These are phyloP conservation scores for Tetrastigma voinierianum DNA, from an alignment of 164 flowering plant genomes.

Conservation along the genomic window DNA sequence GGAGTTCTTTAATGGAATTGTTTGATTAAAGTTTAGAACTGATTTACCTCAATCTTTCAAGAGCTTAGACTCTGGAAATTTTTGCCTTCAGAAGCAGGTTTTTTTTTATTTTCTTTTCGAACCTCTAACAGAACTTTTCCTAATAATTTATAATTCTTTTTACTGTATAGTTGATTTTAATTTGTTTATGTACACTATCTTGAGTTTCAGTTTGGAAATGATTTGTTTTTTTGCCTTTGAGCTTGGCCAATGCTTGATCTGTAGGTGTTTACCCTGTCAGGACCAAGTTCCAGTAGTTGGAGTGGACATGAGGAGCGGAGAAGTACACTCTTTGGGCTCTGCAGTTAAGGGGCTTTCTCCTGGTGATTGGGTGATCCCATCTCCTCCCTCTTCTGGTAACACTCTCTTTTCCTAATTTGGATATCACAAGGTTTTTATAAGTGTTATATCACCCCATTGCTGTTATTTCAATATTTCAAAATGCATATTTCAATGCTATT, in stretches of 20 bases:
- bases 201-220: background rate
- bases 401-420: constrained; percentile 4
- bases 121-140: too few species aligned
- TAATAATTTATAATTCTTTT: too few species aligned
- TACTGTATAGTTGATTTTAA: too few species aligned
- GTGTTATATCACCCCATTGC: background rate
- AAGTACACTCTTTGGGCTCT: constrained; percentile 72
- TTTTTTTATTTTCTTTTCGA: too few species aligned
- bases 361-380: constrained; percentile 93
- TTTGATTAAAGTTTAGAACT: too few species aligned
- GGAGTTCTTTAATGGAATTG: too few species aligned
- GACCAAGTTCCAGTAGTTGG: constrained; percentile 90
- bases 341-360: constrained; percentile 65
- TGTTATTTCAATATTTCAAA: background rate
- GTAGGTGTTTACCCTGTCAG: constrained; percentile 95
- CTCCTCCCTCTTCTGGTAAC: constrained; percentile 84
- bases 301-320: constrained; percentile 97
- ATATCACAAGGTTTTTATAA: background rate
- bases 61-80: too few species aligned
- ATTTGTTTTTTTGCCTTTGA: background rate
- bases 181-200: too few species aligned
- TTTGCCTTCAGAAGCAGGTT: too few species aligned
- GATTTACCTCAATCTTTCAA: too few species aligned
- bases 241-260: background rate
- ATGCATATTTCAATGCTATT: too few species aligned